These are phyloP conservation scores for Peterozyma xylosa DNA, from an alignment of 805 yeast genomes.

Conservation along the genomic window DNA sequence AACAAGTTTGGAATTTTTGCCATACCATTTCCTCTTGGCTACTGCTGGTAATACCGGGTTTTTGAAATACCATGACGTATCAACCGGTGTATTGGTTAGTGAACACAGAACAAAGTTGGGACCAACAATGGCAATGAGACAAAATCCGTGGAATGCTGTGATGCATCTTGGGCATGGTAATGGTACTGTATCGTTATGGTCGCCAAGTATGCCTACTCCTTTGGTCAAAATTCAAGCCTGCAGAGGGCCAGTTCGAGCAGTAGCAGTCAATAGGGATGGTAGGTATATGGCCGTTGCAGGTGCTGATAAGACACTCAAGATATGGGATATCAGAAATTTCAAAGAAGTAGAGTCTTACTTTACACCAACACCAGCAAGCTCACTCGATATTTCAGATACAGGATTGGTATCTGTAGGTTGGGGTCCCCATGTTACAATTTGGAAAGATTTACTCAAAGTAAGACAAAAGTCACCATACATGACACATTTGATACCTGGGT, in stretches of 20 bases:
- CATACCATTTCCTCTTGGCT: conserved; percentile 83
- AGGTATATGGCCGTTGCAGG: conserved; percentile 91
- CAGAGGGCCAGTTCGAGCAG: conserved; percentile 79
- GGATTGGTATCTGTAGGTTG: conserved; percentile 87
- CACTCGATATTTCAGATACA: conserved; percentile 75
- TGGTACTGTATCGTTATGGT: conserved; percentile 91
- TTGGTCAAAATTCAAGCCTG: conserved; percentile 74
- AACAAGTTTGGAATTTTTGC: conserved; percentile 77
- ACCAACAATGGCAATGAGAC: conserved; percentile 81
- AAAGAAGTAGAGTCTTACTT: conserved; percentile 63
- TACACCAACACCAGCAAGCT: conserved; percentile 80
- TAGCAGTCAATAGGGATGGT: conserved; percentile 89
- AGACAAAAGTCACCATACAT: conserved; percentile 84
- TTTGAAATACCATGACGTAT: conserved; percentile 88
- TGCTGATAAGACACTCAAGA: conserved; percentile 72
- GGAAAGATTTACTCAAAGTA: conserved; percentile 74
- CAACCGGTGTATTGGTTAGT: conserved; percentile 81
- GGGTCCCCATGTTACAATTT: conserved; percentile 91
- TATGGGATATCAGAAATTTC: conserved; percentile 90
- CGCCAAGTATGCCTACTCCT: conserved; percentile 83
- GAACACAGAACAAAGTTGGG: conserved; percentile 86
- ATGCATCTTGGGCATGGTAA: conserved; percentile 89
- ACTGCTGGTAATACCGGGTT: conserved; percentile 88
- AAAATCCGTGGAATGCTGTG: conserved; percentile 94
- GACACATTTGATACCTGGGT: conserved; percentile 81